Base-by-base conservation (phyloP, 352 stramenopile species). In the Phytophthora cryptogea region DNA sequence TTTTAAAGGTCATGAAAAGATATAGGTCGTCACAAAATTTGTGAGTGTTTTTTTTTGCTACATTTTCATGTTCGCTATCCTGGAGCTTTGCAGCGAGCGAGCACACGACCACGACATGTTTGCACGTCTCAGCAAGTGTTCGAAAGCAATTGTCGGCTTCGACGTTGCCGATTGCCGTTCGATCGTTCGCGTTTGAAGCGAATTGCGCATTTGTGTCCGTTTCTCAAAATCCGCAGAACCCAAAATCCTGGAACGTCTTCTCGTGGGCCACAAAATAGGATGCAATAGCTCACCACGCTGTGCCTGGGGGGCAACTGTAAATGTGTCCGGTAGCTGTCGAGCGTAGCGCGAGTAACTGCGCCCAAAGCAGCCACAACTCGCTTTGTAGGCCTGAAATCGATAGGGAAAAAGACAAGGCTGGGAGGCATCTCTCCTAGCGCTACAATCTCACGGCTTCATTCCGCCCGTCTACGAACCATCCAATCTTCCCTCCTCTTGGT, bases 271-370 rank as follows among this genome's bases (percentile, higher is more conserved):
- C 55, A 20, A 41, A 41, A 17, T 11, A 14, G 5, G 13, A 36
- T 23, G 31, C 13, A 36, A 11, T 36, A 11, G 31, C 7, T 36
- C 31, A 30, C 27, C 42, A 16, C 10, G 8, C 6, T 13, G 16
- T 6, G 20, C 20, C 20, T 2, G 1, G 23, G 36, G 37, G 28
- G 40, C 33, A 44, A 54, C 37, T 16, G 20, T 13, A 47, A 55
- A 55, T 51, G 37, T 50, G 58, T 44, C 20, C 41, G 42, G 58
- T 35, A 20, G 33, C 16, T 33, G 5, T 54, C 42, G 33, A 42
- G 39, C 36, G 17, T 6, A 60, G 35, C 41, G 57, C 33, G 55
- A 61, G 52, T 57, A 67, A 57, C 59, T 53, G 52, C 9, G 20
- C 35, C 26, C 17, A 31, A 63, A 49, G 32, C 48, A 33, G 37